phyloP scores from a whole-genome alignment of 2,329 filamentous ascomycete genomes.

The Fusarium concolor region DNA sequence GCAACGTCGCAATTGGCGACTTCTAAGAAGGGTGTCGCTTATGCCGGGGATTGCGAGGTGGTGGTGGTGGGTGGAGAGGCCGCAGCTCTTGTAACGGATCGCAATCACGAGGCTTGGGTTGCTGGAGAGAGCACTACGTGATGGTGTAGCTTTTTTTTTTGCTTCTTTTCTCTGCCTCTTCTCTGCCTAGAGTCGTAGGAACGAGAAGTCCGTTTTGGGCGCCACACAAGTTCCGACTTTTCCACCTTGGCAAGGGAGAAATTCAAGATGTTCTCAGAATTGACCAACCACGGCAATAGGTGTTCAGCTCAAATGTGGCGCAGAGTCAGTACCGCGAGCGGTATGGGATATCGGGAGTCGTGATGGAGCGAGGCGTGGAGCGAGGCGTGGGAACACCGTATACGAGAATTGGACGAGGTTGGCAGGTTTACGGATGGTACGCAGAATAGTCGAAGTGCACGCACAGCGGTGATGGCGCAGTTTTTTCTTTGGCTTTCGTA shows the following conservation, averaged over 20 bases:
- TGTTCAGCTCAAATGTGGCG: slow-evolving; percentile 29
- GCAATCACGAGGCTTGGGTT: slow-evolving; percentile 30
- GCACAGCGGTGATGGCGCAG: slow-evolving; percentile 19
- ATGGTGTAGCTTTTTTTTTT: slow-evolving; percentile 6
- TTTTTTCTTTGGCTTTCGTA: slow-evolving; percentile 20
- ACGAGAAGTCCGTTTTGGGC: slow-evolving; percentile 16
- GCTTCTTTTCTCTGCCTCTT: background rate
- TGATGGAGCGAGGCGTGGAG: slow-evolving; percentile 4
- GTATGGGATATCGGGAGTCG: slow-evolving; percentile 26
- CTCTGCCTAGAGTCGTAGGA: slow-evolving; percentile 16
- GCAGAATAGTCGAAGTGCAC: slow-evolving; percentile 1
- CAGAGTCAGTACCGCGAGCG: slow-evolving; percentile 19
- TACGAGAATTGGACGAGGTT: slow-evolving; percentile 18
- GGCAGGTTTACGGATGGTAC: slow-evolving; percentile 11
- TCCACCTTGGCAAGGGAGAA: slow-evolving; percentile 40
- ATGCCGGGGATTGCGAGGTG: slow-evolving; percentile 14
- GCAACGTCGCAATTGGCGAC: slow-evolving; percentile 43
- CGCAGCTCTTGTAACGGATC: slow-evolving; percentile 16
- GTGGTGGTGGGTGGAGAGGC: slow-evolving; percentile 2
- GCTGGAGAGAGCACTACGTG: background rate
- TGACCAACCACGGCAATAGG: slow-evolving; percentile 14
- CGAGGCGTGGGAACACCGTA: slow-evolving; percentile 10
- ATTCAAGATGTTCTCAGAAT: slow-evolving; percentile 16
- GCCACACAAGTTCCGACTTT: slow-evolving; percentile 30
- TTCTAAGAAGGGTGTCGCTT: slow-evolving; percentile 26